Conservation (phyloP, 129 eudicot genomes). For the Pseudognaphalium luteoalbum region DNA sequence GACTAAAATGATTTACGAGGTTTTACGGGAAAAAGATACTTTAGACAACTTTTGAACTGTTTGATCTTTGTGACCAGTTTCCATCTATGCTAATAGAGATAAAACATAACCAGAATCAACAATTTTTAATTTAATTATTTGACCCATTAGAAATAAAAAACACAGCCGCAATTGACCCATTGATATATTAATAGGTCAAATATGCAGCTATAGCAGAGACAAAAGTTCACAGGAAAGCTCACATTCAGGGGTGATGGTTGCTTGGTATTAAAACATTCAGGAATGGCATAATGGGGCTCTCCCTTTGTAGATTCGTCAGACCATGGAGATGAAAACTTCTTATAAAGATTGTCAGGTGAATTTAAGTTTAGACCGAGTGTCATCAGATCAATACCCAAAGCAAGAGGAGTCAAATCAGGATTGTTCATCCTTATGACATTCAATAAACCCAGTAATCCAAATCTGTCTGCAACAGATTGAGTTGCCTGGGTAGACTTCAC, state of each 20-base stretch:
- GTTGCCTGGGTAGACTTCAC: constrained; percentile 55
- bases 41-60: not conserved
- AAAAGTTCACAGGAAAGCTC: constrained; percentile 25
- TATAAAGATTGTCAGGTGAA: constrained; percentile 73
- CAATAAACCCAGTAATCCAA: constrained; percentile 73
- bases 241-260: constrained; percentile 65
- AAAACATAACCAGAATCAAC: not conserved
- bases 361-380: constrained; percentile 79
- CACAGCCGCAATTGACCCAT: not conserved
- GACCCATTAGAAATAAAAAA: not conserved
- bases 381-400: constrained; percentile 81
- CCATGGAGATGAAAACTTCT: constrained; percentile 95
- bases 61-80: not conserved
- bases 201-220: constrained; percentile 1
- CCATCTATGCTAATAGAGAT: not conserved
- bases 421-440: constrained; percentile 73
- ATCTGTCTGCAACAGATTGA: constrained; percentile 58
- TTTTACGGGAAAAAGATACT: not conserved
- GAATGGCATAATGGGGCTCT: constrained; percentile 70
- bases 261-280: constrained; percentile 74
- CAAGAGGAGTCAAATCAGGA: constrained; percentile 75
- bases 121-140: not conserved
- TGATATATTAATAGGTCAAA: not conserved
- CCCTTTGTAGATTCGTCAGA: constrained; percentile 88
- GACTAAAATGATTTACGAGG: not conserved